Evolutionary conservation across 495 filamentous ascomycete genomes (phyloP).

Genomic region (Trypethelium eluteriae): DNA sequence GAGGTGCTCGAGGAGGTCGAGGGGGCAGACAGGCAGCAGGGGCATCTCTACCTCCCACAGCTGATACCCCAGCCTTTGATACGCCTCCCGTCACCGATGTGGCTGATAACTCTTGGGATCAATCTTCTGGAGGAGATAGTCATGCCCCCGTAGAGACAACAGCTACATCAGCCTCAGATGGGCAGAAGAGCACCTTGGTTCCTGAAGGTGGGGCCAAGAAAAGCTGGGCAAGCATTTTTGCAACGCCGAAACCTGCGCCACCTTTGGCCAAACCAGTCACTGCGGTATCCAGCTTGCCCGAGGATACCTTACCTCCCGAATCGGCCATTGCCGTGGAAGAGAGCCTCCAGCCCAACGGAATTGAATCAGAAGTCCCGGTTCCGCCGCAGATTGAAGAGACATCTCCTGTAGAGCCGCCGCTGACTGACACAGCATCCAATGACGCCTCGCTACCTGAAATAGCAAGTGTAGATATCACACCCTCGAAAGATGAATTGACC

Average conservation of each 20-base stretch:
- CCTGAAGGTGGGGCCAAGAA: constrained; percentile 47
- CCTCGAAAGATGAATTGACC: constrained; percentile 79
- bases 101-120: constrained; percentile 28
- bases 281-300: constrained; percentile 20
- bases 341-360: neutral
- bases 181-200: constrained; percentile 38
- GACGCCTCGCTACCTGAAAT: constrained; percentile 27
- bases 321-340: constrained; percentile 22
- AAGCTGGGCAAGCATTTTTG: constrained; percentile 59
- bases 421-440: constrained; percentile 16
- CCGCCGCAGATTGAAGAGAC: constrained; percentile 13
- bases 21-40: constrained; percentile 32
- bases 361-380: constrained; percentile 13
- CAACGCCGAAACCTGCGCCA: constrained; percentile 39
- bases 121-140: constrained; percentile 23
- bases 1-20: constrained; percentile 59
- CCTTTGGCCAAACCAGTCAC: constrained; percentile 29
- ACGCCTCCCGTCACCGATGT: constrained; percentile 18
- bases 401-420: constrained; percentile 22
- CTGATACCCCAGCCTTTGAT: constrained; percentile 35
- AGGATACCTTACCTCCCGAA: neutral
- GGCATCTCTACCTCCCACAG: constrained; percentile 28
- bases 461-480: constrained; percentile 38
- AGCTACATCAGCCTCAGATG: constrained; percentile 35
- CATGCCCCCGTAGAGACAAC: constrained; percentile 25